Evolutionary conservation across 371 early-diverging fungal species (phyloP), one percentile per base, ranked within the genome.

Genomic region (Zychaea mexicana): DNA sequence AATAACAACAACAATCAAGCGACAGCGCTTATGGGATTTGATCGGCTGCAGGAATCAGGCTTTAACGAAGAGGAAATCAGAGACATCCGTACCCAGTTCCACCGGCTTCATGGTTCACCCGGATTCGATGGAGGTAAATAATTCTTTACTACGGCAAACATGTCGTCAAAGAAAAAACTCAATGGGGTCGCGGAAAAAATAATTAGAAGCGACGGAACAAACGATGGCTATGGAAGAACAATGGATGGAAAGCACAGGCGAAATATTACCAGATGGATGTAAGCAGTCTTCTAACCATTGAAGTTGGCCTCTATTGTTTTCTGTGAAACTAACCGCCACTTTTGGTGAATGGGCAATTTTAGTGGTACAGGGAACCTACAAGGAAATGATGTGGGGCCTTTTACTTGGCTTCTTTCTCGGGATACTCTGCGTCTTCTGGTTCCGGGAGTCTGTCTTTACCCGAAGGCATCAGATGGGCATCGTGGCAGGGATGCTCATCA

Each of bases 11-110:
- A 9, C 1, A 53, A 33, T 53, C 33, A 32, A 4, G 22, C 17
- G 17, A 42, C 42, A 5, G 84, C 84, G 32, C 62, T 85, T 15
- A 68, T 79, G 27, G 91, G 89, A 1, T 90, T 91, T 68, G 90
- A 91, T 68, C 74, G 91, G 19, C 64, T 91, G 54, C 69, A 85
- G 53, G 90, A 91, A 60, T 77, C 89, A 15, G 91, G 91, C 0
- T 88, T 90, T 63, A 85, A 88, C 39, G 82, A 83, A 36, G 85
- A 89, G 46, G 91, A 91, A 65, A 86, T 91, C 31, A 76, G 77
- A 36, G 77, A 81, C 45, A 77, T 91, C 30, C 80, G 90, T 30
- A 57, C 79, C 19, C 88, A 89, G 57, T 91, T 91, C 57, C 91
- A 90, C 77, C 71, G 73, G 36, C 31, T 77, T 10, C 69, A 77